These are phyloP conservation scores for Phytophthora multivora DNA, from an alignment of 352 stramenopile species.

Conservation along the genomic window DNA sequence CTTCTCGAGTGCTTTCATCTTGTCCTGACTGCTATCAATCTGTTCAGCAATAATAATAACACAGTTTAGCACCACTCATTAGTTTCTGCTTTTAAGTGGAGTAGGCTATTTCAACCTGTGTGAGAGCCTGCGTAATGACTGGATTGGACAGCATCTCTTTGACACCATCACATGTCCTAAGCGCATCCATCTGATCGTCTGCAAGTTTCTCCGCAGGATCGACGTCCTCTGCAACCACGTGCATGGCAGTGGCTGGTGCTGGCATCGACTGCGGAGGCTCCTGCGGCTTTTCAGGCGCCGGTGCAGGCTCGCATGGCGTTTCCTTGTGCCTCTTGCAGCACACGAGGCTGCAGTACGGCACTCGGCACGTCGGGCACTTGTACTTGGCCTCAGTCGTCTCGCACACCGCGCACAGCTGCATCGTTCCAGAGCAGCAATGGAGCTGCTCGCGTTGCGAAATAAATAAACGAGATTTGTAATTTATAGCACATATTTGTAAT, in stretches of 20 bases:
- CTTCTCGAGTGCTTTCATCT: constrained; percentile 80
- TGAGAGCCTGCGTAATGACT: constrained; percentile 50
- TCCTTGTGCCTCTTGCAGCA: constrained; percentile 88
- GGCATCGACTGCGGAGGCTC: constrained; percentile 5
- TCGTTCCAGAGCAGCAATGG: constrained; percentile 23
- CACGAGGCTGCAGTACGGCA: constrained; percentile 72
- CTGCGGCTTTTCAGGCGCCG: constrained; percentile 16
- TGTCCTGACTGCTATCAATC: constrained; percentile 68
- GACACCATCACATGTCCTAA: constrained; percentile 41
- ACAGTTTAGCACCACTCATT: background rate
- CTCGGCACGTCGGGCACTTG: constrained; percentile 78
- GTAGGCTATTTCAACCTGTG: constrained; percentile 44
- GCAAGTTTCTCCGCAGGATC: constrained; percentile 52
- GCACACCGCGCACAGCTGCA: constrained; percentile 66
- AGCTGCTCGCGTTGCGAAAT: background rate
- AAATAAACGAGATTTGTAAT: background rate
- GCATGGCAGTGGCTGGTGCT: constrained; percentile 12
- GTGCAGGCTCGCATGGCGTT: constrained; percentile 44
- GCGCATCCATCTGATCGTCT: constrained; percentile 48
- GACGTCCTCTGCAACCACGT: constrained; percentile 41
- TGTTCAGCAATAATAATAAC: constrained; percentile 25
- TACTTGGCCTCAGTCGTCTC: constrained; percentile 68
- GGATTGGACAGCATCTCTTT: constrained; percentile 54
- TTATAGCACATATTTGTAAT: background rate
- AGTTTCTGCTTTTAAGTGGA: background rate